phyloP scores from a whole-genome alignment of 176 grass and related monocot species.

The Dactylis glomerata region DNA sequence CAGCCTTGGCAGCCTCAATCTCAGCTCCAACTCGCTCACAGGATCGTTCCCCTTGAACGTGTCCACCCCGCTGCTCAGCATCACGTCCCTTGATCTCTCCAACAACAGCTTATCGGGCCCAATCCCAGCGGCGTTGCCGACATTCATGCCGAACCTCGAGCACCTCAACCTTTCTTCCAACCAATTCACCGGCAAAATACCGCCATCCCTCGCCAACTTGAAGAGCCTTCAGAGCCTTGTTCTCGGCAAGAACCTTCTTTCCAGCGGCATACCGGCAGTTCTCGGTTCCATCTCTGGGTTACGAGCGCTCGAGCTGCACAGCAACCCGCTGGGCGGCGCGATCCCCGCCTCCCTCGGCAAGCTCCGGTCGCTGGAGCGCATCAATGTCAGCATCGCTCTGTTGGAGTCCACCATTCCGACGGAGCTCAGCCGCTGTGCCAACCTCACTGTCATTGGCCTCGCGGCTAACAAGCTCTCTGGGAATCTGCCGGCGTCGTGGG shows the following conservation, averaged over 20 bases:
- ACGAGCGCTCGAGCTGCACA: slow-evolving; percentile 41
- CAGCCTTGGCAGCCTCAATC: slow-evolving; percentile 46
- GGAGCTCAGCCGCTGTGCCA: slow-evolving; percentile 47
- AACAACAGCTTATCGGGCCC: slow-evolving; percentile 43
- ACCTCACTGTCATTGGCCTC: slow-evolving; percentile 47
- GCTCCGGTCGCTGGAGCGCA: slow-evolving; percentile 41
- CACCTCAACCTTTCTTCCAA: slow-evolving; percentile 50
- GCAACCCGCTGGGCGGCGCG: slow-evolving; percentile 50
- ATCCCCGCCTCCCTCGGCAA: slow-evolving; percentile 58
- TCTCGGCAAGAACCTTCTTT: slow-evolving; percentile 38
- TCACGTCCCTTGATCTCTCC: slow-evolving; percentile 57
- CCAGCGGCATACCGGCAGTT: slow-evolving; percentile 42
- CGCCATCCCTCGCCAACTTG: slow-evolving; percentile 34
- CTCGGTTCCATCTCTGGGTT: slow-evolving; percentile 43
- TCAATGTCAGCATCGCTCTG: slow-evolving; percentile 39
- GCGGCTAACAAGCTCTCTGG: slow-evolving; percentile 49
- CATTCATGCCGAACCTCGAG: slow-evolving; percentile 32
- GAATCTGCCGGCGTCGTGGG: slow-evolving; percentile 33
- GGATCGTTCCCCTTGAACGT: slow-evolving; percentile 42
- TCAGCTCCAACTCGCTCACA: slow-evolving; percentile 54
- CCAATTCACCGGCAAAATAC: slow-evolving; percentile 38
- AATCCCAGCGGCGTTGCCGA: slow-evolving; percentile 32
- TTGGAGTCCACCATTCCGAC: slow-evolving; percentile 46
- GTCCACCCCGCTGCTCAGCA: slow-evolving; percentile 38
- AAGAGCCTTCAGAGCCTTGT: slow-evolving; percentile 34